Conservation (phyloP, 192 early-diverging fungal genomes). For the Dissophora ornata region DNA sequence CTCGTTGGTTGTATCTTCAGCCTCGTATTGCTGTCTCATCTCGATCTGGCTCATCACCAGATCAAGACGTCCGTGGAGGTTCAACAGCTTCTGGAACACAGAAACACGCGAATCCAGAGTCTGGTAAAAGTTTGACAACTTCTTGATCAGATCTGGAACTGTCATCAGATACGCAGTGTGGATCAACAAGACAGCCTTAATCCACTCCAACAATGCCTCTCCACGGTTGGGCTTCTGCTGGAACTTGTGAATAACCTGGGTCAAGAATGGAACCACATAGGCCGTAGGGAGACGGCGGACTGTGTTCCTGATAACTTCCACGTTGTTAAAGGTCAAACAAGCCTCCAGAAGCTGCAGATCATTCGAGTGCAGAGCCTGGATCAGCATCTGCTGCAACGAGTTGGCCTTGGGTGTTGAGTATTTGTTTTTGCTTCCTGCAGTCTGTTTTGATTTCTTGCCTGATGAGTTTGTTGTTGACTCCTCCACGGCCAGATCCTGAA, state of each 20-base stretch:
- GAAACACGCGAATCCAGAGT: constrained; percentile 57
- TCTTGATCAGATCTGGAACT: constrained; percentile 61
- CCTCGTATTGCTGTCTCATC: constrained; percentile 46
- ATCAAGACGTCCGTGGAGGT: constrained; percentile 64
- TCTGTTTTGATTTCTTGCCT: constrained; percentile 43
- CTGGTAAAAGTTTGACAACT: constrained; percentile 64
- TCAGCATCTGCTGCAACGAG: constrained; percentile 62
- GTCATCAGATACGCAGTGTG: constrained; percentile 71
- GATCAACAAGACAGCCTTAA: constrained; percentile 60
- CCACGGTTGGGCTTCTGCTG: constrained; percentile 61
- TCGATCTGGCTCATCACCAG: constrained; percentile 63
- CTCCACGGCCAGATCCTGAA: constrained; percentile 53
- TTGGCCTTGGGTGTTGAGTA: constrained; percentile 57
- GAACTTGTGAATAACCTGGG: constrained; percentile 61
- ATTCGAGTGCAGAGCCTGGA: constrained; percentile 68
- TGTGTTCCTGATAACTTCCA: constrained; percentile 61
- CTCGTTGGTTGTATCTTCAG: constrained; percentile 54
- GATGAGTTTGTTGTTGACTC: constrained; percentile 34
- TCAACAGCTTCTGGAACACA: constrained; percentile 60
- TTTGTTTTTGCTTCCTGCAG: constrained; percentile 22
- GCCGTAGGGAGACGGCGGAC: constrained; percentile 60
- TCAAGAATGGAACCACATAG: constrained; percentile 62
- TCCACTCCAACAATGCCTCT: constrained; percentile 61
- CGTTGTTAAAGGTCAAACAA: constrained; percentile 58
- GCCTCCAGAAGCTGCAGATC: constrained; percentile 60